Evolutionary conservation across 2,329 filamentous ascomycete species (phyloP).

Genomic region (Trichoderma sp.): DNA sequence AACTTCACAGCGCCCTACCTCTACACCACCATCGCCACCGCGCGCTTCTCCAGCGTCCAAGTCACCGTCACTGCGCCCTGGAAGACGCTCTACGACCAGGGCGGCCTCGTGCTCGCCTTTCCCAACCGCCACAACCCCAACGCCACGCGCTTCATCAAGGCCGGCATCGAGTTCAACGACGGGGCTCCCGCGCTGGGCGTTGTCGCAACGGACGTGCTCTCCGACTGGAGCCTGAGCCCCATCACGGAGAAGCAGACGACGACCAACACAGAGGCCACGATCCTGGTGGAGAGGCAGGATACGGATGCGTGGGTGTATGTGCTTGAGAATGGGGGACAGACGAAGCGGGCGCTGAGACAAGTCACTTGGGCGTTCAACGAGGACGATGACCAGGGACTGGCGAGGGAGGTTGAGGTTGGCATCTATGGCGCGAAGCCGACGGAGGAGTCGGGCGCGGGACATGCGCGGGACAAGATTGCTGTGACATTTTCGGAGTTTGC

Average conservation of each 20-base stretch:
- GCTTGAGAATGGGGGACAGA: constrained; percentile 17
- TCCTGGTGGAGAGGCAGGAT: constrained; percentile 29
- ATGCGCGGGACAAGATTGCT: constrained; percentile 26
- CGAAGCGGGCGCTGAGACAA: constrained; percentile 28
- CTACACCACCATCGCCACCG: constrained; percentile 27
- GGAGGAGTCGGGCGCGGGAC: constrained; percentile 25
- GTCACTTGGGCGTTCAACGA: constrained; percentile 31
- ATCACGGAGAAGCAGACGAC: constrained; percentile 27
- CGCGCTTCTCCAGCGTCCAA: constrained; percentile 30
- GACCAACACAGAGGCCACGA: constrained; percentile 25
- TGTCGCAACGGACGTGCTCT: constrained; percentile 30
- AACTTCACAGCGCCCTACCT: constrained; percentile 32
- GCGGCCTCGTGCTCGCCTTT: constrained; percentile 31
- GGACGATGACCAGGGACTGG: constrained; percentile 28
- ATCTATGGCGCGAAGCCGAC: constrained; percentile 33
- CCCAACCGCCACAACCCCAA: constrained; percentile 10
- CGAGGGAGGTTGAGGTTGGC: constrained; percentile 27
- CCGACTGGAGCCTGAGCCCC: constrained; percentile 31
- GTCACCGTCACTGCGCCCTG: constrained; percentile 30
- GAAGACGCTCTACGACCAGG: constrained; percentile 33
- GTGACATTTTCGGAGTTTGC: constrained; percentile 29
- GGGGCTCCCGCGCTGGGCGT: constrained; percentile 29
- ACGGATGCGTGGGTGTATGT: constrained; percentile 32
- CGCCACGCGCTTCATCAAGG: constrained; percentile 31
- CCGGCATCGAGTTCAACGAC: constrained; percentile 31